Percentiles rank a stretch among this genome's conserved stretches.
These are phyloP conservation scores for Solanum neorickii DNA, from an alignment of 257 asterid species.

Conservation along the genomic window DNA sequence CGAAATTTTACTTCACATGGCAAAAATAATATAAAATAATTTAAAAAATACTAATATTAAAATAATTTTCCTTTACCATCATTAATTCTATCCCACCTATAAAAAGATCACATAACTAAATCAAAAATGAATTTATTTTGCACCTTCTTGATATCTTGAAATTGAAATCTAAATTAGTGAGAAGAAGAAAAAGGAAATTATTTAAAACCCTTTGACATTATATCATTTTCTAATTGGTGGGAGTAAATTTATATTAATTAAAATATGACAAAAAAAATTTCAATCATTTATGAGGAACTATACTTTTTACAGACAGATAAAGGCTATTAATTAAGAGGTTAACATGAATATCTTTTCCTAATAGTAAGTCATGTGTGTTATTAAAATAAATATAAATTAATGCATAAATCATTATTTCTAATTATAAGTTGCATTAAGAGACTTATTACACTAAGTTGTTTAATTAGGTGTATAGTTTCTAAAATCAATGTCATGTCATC, in stretches of 20 bases:
- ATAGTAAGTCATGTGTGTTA: not conserved
- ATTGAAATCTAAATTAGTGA: no score
- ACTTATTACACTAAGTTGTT: not conserved
- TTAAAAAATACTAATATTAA: no score
- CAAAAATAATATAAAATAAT: no score
- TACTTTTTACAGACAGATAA: not conserved
- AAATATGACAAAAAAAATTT: not conserved
- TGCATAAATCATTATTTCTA: not conserved
- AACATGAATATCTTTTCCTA: no score
- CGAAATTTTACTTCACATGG: no score
- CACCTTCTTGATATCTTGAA: not conserved
- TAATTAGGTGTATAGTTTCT: not conserved
- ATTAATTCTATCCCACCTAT: no score
- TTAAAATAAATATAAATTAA: not conserved
- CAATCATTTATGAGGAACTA: not conserved
- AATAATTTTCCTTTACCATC: no score
- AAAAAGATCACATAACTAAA: no score
- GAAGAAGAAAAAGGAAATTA: no score
- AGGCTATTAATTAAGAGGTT: not conserved
- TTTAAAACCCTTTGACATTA: no score
- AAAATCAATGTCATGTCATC: not conserved
- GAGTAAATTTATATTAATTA: not conserved
- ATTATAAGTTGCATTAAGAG: not conserved
- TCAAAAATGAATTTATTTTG: not conserved
- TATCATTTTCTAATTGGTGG: not conserved